phyloP scores from a whole-genome alignment of 2,329 filamentous ascomycete genomes.

The Bretziella fagacearum region DNA sequence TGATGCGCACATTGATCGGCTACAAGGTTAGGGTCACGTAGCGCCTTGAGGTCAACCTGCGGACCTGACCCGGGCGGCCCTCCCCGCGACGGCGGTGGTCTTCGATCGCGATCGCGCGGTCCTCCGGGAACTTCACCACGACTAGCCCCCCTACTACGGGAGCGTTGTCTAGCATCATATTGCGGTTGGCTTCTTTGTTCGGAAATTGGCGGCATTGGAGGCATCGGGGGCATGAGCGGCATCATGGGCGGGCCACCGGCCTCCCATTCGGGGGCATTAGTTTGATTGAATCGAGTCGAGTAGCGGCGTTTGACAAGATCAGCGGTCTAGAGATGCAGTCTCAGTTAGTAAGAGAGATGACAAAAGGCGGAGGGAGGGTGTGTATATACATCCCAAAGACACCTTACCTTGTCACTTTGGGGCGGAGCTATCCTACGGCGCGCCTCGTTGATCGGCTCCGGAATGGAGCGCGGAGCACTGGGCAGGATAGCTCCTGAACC shows the following conservation, averaged over 20 bases:
- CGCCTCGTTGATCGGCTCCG: conserved; percentile 21
- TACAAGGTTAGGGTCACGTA: conserved; percentile 63
- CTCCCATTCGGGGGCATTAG: conserved; percentile 48
- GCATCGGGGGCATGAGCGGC: conserved; percentile 19
- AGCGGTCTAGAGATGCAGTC: conserved; percentile 34
- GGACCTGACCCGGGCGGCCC: conserved; percentile 34
- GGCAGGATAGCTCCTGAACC: conserved; percentile 15
- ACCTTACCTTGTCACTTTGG: conserved; percentile 40
- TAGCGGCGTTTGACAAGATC: conserved; percentile 91
- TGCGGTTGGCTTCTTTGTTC: conserved; percentile 4
- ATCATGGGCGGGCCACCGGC: conserved; percentile 42
- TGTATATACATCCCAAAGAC: too few species aligned
- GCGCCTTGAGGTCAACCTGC: conserved; percentile 55
- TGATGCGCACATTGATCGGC: conserved; percentile 55
- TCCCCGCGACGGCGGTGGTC: conserved; percentile 36
- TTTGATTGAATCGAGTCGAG: conserved; percentile 75
- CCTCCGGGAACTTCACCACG: conserved; percentile 21
- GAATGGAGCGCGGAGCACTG: conserved; percentile 10
- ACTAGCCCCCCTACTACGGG: conserved; percentile 10
- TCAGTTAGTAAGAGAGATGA: neutral
- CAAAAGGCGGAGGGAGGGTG: neutral
- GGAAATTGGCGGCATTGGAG: conserved; percentile 9
- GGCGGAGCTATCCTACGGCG: conserved; percentile 32
- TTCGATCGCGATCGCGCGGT: conserved; percentile 23
- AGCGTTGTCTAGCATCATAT: conserved; percentile 9